Percentiles rank a stretch among this genome's conserved stretches.
Conservation (phyloP, 1,284 basidiomycete species). For the Anthracocystis setariae region DNA sequence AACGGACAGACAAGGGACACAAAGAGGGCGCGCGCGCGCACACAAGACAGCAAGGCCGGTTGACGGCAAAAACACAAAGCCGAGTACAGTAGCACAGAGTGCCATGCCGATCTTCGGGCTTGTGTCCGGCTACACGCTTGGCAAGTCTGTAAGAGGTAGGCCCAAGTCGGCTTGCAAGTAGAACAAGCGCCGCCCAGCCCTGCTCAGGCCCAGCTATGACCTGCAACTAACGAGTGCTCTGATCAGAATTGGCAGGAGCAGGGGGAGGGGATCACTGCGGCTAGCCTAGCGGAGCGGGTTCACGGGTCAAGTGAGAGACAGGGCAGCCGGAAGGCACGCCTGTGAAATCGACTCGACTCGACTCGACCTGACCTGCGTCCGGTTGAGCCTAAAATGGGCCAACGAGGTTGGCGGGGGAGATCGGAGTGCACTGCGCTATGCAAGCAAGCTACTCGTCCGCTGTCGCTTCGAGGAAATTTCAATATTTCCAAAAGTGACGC, state of each 20-base stretch:
- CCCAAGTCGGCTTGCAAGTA: too few species aligned
- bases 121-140: constrained; percentile 7
- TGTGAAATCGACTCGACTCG: constrained; percentile 4
- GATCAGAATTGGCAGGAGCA: not conserved
- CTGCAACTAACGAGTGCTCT: not conserved
- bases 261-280: not conserved
- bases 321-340: not conserved
- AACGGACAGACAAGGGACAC: not conserved
- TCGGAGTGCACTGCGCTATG: constrained; percentile 17
- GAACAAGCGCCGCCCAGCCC: not conserved
- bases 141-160: not conserved
- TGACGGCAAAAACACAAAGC: constrained; percentile 7
- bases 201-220: not conserved
- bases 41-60: constrained; percentile 2
- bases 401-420: constrained; percentile 14
- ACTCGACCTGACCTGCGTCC: too few species aligned
- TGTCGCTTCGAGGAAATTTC: not conserved
- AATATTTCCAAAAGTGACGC: not conserved
- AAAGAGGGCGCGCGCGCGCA: not conserved
- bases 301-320: not conserved
- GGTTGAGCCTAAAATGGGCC: not conserved
- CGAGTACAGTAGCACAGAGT: not conserved
- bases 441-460: constrained; percentile 1
- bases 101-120: constrained; percentile 8
- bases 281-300: not conserved